Evolutionary conservation across 352 stramenopile species (phyloP).

Genomic region (Phytopythium kandeliae): DNA sequence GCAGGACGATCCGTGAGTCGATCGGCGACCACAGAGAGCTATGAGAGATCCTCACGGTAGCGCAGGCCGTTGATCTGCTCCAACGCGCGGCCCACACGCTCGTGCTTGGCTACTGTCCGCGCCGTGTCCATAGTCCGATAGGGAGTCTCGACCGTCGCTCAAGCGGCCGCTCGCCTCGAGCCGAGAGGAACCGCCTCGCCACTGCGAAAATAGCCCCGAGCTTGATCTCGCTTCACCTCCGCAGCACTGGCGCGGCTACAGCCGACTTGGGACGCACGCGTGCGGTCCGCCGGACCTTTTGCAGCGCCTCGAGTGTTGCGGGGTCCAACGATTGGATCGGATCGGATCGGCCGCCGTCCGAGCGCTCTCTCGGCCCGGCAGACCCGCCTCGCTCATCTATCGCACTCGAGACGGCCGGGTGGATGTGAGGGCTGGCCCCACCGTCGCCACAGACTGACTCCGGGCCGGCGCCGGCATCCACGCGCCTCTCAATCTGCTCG

Average conservation of each 20-base stretch:
- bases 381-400: constrained; percentile 1
- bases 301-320: constrained; percentile 34
- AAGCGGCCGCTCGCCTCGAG: not conserved
- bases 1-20: not conserved
- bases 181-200: not conserved
- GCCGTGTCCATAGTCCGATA: constrained; percentile 6
- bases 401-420: not conserved
- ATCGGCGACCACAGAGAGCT: not conserved
- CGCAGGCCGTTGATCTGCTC: constrained; percentile 65
- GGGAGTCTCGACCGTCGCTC: too few relatives aligned
- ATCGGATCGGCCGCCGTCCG: not conserved
- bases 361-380: not conserved
- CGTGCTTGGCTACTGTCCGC: constrained; percentile 35
- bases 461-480: too few relatives aligned
- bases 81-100: constrained; percentile 53
- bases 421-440: not conserved
- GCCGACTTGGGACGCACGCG: constrained; percentile 46
- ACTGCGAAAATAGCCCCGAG: constrained; percentile 17
- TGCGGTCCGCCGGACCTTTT: constrained; percentile 31
- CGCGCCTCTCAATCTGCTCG: too few relatives aligned
- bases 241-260: constrained; percentile 3
- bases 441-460: not conserved
- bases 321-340: constrained; percentile 24
- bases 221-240: constrained; percentile 4
- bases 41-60: constrained; percentile 37